Evolutionary conservation across 2,329 filamentous ascomycete species (phyloP).

Genomic region (Aspergillus phoenicis): DNA sequence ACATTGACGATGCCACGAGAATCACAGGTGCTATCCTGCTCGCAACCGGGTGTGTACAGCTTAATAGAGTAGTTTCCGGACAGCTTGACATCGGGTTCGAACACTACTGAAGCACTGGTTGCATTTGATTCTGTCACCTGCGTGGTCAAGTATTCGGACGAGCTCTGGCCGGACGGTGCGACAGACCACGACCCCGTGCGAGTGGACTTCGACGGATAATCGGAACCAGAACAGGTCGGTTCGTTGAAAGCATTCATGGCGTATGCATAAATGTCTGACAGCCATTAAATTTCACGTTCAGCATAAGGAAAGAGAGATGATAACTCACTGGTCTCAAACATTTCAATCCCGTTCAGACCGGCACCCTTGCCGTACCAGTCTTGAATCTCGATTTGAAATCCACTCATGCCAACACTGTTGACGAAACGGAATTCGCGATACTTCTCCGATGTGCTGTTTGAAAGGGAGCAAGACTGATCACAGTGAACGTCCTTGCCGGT

Average conservation of each 20-base stretch:
- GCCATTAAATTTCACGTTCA: slow-evolving; percentile 18
- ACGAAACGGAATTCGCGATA: slow-evolving; percentile 94
- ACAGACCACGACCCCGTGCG: slow-evolving; percentile 73
- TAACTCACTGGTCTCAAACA: slow-evolving; percentile 71
- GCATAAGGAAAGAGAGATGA: neutral
- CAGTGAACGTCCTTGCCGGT: slow-evolving; percentile 71
- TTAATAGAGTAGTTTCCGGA: slow-evolving; percentile 90
- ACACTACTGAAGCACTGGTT: slow-evolving; percentile 66
- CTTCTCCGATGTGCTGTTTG: slow-evolving; percentile 63
- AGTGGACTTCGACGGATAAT: slow-evolving; percentile 67
- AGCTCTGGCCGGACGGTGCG: slow-evolving; percentile 68
- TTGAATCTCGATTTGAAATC: slow-evolving; percentile 81
- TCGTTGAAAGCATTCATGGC: slow-evolving; percentile 88
- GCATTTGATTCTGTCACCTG: slow-evolving; percentile 61
- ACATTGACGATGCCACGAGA: slow-evolving; percentile 81
- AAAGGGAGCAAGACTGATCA: slow-evolving; percentile 82
- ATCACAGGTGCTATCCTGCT: slow-evolving; percentile 73
- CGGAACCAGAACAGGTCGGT: slow-evolving; percentile 70
- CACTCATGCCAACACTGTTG: slow-evolving; percentile 82
- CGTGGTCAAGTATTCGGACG: slow-evolving; percentile 75
- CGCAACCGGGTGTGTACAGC: slow-evolving; percentile 89
- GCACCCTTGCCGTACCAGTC: slow-evolving; percentile 85
- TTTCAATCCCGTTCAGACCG: slow-evolving; percentile 80
- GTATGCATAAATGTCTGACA: slow-evolving; percentile 73
- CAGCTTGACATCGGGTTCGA: slow-evolving; percentile 76